phyloP scores from a whole-genome alignment of 1,284 basidiomycete species.

The Apiotrichum gracile region DNA sequence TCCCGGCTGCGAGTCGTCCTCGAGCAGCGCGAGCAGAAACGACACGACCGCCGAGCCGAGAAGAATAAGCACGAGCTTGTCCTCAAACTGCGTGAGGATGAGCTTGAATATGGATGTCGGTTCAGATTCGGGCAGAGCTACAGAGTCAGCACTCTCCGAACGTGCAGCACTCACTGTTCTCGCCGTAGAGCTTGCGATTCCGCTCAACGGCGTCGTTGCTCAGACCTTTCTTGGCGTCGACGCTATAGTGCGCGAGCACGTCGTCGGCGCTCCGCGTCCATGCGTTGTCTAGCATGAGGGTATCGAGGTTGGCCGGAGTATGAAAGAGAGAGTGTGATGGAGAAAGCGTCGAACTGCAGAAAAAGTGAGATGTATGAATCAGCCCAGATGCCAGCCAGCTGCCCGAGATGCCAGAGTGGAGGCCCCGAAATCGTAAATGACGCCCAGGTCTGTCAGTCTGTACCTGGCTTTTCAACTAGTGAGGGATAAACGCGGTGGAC shows the following conservation, averaged over 20 bases:
- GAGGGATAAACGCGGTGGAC: no score
- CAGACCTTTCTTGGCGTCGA: slow-evolving; percentile 34
- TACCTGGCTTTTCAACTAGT: no score
- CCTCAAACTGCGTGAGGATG: slow-evolving; percentile 95
- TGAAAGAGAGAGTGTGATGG: neutral
- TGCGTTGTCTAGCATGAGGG: slow-evolving; percentile 41
- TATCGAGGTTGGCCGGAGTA: neutral
- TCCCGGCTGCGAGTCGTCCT: slow-evolving; percentile 58
- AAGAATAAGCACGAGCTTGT: slow-evolving; percentile 90
- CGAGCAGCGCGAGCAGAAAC: slow-evolving; percentile 79
- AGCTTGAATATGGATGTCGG: slow-evolving; percentile 87
- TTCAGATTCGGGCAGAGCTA: slow-evolving; percentile 74
- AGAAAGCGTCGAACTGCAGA: neutral
- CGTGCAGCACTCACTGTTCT: slow-evolving; percentile 61
- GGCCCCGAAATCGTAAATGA: no score
- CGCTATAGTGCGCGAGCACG: slow-evolving; percentile 40
- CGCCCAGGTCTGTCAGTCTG: no score
- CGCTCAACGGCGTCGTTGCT: slow-evolving; percentile 51
- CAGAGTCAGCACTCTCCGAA: slow-evolving; percentile 47
- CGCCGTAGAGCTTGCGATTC: slow-evolving; percentile 73
- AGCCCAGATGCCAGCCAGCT: no score
- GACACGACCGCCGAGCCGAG: slow-evolving; percentile 86
- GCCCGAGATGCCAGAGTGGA: no score
- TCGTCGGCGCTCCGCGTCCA: slow-evolving; percentile 45
- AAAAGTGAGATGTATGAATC: no score